phyloP scores from a whole-genome alignment of 208 protist species.

The Leishmania arabica region DNA sequence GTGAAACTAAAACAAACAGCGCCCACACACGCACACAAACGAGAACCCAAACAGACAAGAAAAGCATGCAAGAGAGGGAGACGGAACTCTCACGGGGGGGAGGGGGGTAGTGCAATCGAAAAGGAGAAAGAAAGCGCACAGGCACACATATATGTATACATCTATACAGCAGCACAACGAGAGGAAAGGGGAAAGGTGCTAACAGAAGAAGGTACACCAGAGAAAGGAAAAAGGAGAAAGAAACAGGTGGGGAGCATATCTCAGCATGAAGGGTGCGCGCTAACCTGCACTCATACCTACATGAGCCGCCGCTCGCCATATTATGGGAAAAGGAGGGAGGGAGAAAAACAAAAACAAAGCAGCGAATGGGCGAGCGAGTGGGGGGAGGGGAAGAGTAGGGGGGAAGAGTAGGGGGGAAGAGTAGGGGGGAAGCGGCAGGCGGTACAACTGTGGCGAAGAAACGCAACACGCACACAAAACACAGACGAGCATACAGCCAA shows the following conservation, averaged over 20 bases:
- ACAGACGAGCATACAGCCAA: background rate
- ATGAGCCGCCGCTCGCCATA: background rate
- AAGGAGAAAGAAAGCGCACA: background rate
- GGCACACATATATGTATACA: conserved; percentile 8
- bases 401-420: background rate
- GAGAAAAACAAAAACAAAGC: background rate
- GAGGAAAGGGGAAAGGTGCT: background rate
- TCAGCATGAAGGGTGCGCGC: background rate
- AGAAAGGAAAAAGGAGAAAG: background rate
- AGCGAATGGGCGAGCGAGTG: background rate
- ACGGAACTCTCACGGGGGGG: background rate
- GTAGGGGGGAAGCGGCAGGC: background rate
- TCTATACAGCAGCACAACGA: background rate
- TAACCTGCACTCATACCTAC: background rate
- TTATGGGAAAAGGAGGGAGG: background rate
- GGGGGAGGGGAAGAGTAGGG: background rate
- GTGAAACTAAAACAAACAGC: background rate
- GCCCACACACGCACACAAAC: conserved; percentile 3
- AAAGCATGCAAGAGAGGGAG: conserved; percentile 5
- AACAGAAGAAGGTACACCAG: background rate
- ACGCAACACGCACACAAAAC: background rate
- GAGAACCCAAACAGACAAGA: background rate
- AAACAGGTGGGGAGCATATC: background rate
- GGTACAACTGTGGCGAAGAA: background rate
- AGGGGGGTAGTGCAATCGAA: background rate